Percentiles rank a stretch among this genome's conserved stretches.
These are phyloP conservation scores for Fusarium nanum DNA, from an alignment of 2,329 filamentous ascomycete species.

Conservation along the genomic window DNA sequence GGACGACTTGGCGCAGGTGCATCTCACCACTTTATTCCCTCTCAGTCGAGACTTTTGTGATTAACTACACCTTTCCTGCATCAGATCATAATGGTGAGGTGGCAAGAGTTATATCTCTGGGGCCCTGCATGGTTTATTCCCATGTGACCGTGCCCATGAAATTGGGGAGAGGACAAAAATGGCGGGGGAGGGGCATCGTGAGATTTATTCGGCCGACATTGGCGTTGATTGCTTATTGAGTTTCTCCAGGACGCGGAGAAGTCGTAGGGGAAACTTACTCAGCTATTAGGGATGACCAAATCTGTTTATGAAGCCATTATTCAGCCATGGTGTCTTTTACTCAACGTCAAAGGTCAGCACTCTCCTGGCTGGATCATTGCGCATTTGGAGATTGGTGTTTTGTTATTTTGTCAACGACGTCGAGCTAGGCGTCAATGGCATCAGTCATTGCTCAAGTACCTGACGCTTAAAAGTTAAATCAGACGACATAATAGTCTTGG, in stretches of 20 bases:
- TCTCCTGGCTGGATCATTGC: not conserved
- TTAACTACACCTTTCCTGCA: not conserved
- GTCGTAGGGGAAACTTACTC: not conserved
- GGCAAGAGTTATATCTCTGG: conserved; percentile 21
- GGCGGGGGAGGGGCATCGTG: conserved; percentile 42
- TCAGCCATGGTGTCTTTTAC: not conserved
- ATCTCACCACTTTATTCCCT: not conserved
- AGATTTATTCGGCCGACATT: conserved; percentile 11
- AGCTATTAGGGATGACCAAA: not conserved
- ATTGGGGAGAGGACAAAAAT: conserved; percentile 38
- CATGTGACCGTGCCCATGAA: conserved; percentile 41
- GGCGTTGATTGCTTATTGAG: not conserved
- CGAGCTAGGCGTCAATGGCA: not conserved
- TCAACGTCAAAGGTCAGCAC: not conserved
- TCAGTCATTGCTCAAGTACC: not conserved
- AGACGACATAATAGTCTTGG: not conserved
- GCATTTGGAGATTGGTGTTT: not conserved
- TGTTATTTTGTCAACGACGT: not conserved
- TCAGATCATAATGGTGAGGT: conserved; percentile 17
- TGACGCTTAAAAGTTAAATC: not conserved
- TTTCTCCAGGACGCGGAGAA: not conserved
- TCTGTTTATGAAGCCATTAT: not conserved
- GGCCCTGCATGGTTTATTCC: conserved; percentile 39
- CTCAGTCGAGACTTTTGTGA: not conserved
- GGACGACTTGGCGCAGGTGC: not conserved